phyloP scores from a whole-genome alignment of 2,329 filamentous ascomycete genomes.

The Bipolaris cookei region DNA sequence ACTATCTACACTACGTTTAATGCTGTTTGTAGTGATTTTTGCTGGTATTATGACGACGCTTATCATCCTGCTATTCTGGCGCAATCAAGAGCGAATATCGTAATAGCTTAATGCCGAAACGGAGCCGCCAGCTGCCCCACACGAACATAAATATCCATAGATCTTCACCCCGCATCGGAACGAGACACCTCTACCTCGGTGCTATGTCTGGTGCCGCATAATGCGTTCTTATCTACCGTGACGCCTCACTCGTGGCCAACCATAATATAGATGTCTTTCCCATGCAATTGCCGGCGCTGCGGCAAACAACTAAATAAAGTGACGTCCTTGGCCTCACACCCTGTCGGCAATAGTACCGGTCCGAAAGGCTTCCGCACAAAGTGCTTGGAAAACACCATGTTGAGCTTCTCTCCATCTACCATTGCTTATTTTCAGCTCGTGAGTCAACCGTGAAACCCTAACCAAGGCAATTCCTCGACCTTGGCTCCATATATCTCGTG shows the following conservation, averaged over 20 bases:
- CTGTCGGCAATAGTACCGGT: not conserved
- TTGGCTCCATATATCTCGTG: not conserved
- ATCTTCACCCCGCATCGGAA: slow-evolving; percentile 1
- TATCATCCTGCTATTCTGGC: too few relatives aligned
- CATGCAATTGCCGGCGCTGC: not conserved
- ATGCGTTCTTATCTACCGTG: not conserved
- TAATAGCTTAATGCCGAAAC: too few relatives aligned
- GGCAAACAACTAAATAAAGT: not conserved
- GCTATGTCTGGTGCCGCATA: not conserved
- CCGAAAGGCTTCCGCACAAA: slow-evolving; percentile 10
- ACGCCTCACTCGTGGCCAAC: not conserved
- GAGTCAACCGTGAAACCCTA: not conserved
- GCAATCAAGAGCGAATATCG: too few relatives aligned
- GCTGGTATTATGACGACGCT: too few relatives aligned
- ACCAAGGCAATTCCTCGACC: not conserved
- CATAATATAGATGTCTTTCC: not conserved
- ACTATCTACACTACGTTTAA: too few relatives aligned
- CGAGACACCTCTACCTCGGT: not conserved
- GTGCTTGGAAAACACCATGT: not conserved
- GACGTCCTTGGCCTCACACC: not conserved
- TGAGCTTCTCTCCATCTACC: not conserved
- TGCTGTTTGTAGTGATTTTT: too few relatives aligned
- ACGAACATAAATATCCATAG: not conserved
- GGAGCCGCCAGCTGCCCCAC: slow-evolving; percentile 3
- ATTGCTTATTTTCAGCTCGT: not conserved